Conservation (phyloP, 192 early-diverging fungal species). For the Mortierella antarctica region DNA sequence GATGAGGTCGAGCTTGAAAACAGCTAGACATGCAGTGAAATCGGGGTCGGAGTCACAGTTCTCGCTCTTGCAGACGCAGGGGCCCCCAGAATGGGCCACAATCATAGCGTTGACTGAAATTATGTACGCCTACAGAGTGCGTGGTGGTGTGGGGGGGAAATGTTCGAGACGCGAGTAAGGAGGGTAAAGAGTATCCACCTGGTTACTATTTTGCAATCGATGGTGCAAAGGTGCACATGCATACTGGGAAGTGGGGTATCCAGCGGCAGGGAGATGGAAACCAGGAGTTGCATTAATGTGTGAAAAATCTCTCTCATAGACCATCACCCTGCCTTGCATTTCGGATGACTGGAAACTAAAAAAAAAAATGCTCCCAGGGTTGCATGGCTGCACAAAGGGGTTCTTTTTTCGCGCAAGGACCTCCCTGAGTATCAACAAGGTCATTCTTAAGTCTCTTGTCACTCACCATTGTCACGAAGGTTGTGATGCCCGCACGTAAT, state of each 20-base stretch:
- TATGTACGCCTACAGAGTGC: conserved; percentile 59
- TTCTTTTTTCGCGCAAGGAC: too few species aligned
- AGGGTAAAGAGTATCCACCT: background rate
- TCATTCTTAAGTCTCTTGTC: background rate
- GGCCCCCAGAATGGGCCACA: conserved; percentile 78
- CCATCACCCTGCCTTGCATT: too few species aligned
- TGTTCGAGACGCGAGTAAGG: too few species aligned
- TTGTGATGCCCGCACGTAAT: conserved; percentile 64
- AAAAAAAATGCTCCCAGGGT: too few species aligned
- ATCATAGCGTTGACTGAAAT: conserved; percentile 79
- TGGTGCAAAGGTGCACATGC: too few species aligned
- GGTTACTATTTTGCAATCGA: background rate
- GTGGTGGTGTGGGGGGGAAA: background rate
- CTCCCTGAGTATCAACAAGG: too few species aligned
- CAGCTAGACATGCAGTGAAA: conserved; percentile 69
- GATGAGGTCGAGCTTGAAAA: conserved; percentile 76
- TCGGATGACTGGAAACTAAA: too few species aligned
- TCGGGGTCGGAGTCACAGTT: conserved; percentile 61
- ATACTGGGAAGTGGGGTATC: too few species aligned
- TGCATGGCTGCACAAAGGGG: too few species aligned
- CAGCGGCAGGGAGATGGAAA: too few species aligned
- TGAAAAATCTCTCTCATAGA: too few species aligned
- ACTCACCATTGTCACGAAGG: conserved; percentile 72
- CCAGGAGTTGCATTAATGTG: too few species aligned
- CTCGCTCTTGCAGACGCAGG: conserved; percentile 69